These are phyloP conservation scores for Rhizophagus clarus DNA, from an alignment of 192 early-diverging fungal genomes.

Conservation along the genomic window DNA sequence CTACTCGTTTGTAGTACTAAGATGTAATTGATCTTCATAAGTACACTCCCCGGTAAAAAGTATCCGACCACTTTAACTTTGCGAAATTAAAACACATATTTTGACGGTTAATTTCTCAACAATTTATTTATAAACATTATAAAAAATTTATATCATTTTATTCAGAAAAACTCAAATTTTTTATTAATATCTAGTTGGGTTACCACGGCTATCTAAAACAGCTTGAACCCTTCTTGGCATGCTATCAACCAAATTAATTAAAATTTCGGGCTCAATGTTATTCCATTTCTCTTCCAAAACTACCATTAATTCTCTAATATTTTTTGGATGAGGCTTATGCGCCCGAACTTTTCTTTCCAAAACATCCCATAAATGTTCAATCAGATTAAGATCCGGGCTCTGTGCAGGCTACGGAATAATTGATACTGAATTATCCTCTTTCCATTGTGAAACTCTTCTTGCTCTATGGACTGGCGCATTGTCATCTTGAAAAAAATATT, in stretches of 20 bases:
- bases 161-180: background rate
- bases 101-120: background rate
- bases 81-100: background rate
- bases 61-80: background rate
- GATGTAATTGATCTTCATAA: too few relatives aligned
- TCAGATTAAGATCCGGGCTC: too few relatives aligned
- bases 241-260: background rate
- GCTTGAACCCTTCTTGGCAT: slow-evolving; percentile 2
- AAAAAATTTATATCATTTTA: background rate
- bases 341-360: too few relatives aligned
- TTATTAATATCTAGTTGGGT: slow-evolving; percentile 19
- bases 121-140: background rate
- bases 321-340: too few relatives aligned
- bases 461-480: slow-evolving; percentile 13
- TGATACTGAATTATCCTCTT: background rate
- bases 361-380: too few relatives aligned
- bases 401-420: too few relatives aligned
- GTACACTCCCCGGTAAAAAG: background rate
- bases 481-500: slow-evolving; percentile 16
- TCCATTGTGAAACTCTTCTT: background rate
- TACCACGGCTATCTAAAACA: slow-evolving; percentile 4
- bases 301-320: too few relatives aligned
- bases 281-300: too few relatives aligned
- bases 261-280: background rate
- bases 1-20: too few relatives aligned